Base-by-base conservation (phyloP, 768 basidiomycete species). In the Leucosporidium creatinivorum region DNA sequence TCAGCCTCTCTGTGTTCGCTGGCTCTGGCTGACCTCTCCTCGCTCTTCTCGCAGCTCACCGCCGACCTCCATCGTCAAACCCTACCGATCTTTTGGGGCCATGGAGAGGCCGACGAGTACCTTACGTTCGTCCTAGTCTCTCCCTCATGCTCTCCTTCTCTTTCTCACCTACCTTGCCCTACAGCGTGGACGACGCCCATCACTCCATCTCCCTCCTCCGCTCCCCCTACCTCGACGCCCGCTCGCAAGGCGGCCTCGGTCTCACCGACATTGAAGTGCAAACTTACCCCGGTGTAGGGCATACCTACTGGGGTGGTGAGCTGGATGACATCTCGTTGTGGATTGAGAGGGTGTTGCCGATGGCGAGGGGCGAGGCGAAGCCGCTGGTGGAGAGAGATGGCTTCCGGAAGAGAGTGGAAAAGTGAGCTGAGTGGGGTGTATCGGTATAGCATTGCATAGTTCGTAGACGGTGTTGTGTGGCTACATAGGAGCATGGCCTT, bases 31-130 rank as follows among this genome's bases (percentile, higher is more conserved):
- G 54, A 18, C n/a, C 10, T 19, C 17, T 1, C 25, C 3, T 4
- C 12, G 17, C 52, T 54, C 25, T 17, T 13, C 21, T 28, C 17
- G 30, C 51, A 72, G 67, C 61, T 68, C 61, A 28, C 57, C 1
- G 23, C 52, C 9, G 70, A 72, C 26, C 64, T 72, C 18, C 47
- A 63, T 10, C 61, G 70, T 0, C 18, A 7, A 4, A 56, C 65
- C n/a, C 18, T 72, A 6, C 70, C 70, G 0, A 26, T 72, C n/a
- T 72, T 58, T 12, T 68, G 66, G 70, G 70, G 64, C 0, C 70
- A 72, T 47, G 70, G 70, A 48, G 21, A 26, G 26, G 23, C 4
- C 12, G 70, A 72, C 47, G 58, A 58, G 2, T 61, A 33, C 39
- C 61, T 68, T 17, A 48, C 51, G 70, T 66, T 9, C n/a, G 66